These are phyloP conservation scores for Mentha longifolia DNA, from an alignment of 257 asterid species.

Conservation along the genomic window DNA sequence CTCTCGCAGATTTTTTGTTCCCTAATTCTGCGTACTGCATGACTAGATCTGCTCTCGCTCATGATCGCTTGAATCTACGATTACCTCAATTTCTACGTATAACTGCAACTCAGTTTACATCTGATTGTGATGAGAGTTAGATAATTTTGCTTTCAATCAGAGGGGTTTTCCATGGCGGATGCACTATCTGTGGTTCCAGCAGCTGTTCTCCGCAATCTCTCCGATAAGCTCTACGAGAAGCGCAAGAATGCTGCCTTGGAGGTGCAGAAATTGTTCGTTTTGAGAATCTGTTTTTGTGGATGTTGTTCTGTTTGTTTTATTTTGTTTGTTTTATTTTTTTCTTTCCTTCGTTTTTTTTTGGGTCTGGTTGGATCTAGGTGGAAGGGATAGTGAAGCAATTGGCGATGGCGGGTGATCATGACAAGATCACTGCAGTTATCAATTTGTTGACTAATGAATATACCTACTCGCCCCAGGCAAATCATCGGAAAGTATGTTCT, in stretches of 20 bases:
- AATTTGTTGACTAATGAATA: slow-evolving; percentile 77
- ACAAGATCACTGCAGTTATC: slow-evolving; percentile 78
- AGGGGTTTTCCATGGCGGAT: slow-evolving; percentile 78
- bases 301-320: neutral
- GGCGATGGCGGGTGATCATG: slow-evolving; percentile 74
- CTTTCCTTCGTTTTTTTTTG: neutral
- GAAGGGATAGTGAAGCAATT: slow-evolving; percentile 96
- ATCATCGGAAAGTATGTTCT: slow-evolving; percentile 78
- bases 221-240: slow-evolving; percentile 97
- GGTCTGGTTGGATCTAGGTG: slow-evolving; percentile 69
- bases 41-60: slow-evolving; percentile 49
- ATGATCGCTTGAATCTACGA: slow-evolving; percentile 30
- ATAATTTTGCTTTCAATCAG: slow-evolving; percentile 28
- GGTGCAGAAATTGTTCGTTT: slow-evolving; percentile 45
- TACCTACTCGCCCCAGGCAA: slow-evolving; percentile 85
- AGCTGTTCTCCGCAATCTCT: slow-evolving; percentile 87
- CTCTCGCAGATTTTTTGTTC: slow-evolving; percentile 26
- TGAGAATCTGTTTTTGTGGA: slow-evolving; percentile 9
- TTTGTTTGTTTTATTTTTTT: neutral
- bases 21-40: slow-evolving; percentile 32
- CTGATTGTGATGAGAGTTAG: slow-evolving; percentile 39
- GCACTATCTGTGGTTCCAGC: slow-evolving; percentile 78
- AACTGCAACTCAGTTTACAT: slow-evolving; percentile 28
- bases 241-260: slow-evolving; percentile 98
- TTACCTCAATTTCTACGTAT: slow-evolving; percentile 16